Percentiles rank a stretch among this genome's conserved stretches.
Evolutionary conservation across 2,329 filamentous ascomycete genomes (phyloP).

Genomic region (Gaeumannomyces tritici): DNA sequence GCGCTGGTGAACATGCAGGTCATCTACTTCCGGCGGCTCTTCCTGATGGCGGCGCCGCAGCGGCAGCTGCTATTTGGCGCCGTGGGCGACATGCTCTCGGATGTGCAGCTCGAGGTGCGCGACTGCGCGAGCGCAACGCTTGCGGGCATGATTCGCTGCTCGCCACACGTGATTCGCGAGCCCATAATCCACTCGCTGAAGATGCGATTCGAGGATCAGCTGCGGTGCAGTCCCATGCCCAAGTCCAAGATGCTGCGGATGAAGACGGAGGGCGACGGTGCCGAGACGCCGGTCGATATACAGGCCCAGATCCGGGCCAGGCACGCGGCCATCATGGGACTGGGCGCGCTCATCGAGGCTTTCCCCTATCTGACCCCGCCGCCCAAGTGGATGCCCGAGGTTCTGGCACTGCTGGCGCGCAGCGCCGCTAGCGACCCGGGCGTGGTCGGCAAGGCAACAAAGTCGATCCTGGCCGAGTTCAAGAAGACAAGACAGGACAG

Average conservation of each 20-base stretch:
- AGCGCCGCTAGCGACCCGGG: slow-evolving; percentile 83
- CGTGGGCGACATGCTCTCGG: slow-evolving; percentile 91
- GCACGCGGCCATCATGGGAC: slow-evolving; percentile 83
- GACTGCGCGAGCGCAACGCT: slow-evolving; percentile 87
- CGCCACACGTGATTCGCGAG: slow-evolving; percentile 68
- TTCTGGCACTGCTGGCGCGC: slow-evolving; percentile 74
- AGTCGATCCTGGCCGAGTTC: slow-evolving; percentile 89
- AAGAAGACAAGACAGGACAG: slow-evolving; percentile 99
- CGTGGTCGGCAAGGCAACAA: slow-evolving; percentile 91
- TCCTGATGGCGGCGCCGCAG: slow-evolving; percentile 67
- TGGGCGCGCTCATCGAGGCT: slow-evolving; percentile 85
- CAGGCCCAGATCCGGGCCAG: slow-evolving; percentile 72
- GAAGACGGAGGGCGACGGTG: slow-evolving; percentile 36
- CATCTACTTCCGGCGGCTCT: slow-evolving; percentile 93
- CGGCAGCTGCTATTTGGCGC: slow-evolving; percentile 78
- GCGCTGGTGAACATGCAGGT: slow-evolving; percentile 98
- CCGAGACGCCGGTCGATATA: slow-evolving; percentile 41
- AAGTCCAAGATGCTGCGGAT: slow-evolving; percentile 57
- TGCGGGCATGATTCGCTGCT: slow-evolving; percentile 97
- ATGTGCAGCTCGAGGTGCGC: slow-evolving; percentile 86
- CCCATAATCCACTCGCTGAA: slow-evolving; percentile 69
- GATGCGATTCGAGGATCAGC: slow-evolving; percentile 65
- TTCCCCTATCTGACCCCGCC: slow-evolving; percentile 95
- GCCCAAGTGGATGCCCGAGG: slow-evolving; percentile 86
- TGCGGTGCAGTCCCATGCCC: slow-evolving; percentile 80